phyloP scores from a whole-genome alignment of 352 stramenopile species.

The Elongisporangium anandrum region DNA sequence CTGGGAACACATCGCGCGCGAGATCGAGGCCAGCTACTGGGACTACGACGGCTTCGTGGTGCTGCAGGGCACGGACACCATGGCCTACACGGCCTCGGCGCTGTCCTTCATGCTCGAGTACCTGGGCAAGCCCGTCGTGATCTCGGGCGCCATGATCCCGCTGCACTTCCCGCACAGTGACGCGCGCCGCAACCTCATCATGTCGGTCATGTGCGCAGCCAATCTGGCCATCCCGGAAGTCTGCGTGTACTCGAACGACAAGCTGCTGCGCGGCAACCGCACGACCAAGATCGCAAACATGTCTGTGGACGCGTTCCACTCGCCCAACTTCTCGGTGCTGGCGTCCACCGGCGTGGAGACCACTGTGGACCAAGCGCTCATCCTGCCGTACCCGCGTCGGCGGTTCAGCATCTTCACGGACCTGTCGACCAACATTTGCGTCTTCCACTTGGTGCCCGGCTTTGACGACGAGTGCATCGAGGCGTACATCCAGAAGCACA shows the following conservation, averaged over 20 bases:
- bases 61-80: slow-evolving; percentile 97
- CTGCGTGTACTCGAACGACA: slow-evolving; percentile 95
- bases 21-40: slow-evolving; percentile 94
- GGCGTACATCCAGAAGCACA: slow-evolving; percentile 68
- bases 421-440: slow-evolving; percentile 92
- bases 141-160: slow-evolving; percentile 95
- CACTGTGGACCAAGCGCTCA: slow-evolving; percentile 86
- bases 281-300: slow-evolving; percentile 95
- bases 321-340: slow-evolving; percentile 93
- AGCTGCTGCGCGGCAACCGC: slow-evolving; percentile 93
- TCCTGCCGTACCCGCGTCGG: slow-evolving; percentile 85
- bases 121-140: slow-evolving; percentile 94
- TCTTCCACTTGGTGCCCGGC: slow-evolving; percentile 88
- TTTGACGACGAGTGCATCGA: slow-evolving; percentile 87
- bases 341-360: slow-evolving; percentile 93
- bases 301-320: slow-evolving; percentile 95
- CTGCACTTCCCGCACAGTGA: slow-evolving; percentile 96
- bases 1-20: slow-evolving; percentile 89
- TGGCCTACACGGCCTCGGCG: slow-evolving; percentile 95
- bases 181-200: slow-evolving; percentile 95
- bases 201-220: slow-evolving; percentile 86
- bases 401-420: slow-evolving; percentile 86
- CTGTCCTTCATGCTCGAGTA: slow-evolving; percentile 98
- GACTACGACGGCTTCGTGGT: slow-evolving; percentile 97
- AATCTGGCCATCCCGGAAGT: slow-evolving; percentile 84